A percentile compares a stretch with the other conserved stretches of the same genome.
Conservation (phyloP, 2,329 filamentous ascomycete species). For the Talaromyces sp. region DNA sequence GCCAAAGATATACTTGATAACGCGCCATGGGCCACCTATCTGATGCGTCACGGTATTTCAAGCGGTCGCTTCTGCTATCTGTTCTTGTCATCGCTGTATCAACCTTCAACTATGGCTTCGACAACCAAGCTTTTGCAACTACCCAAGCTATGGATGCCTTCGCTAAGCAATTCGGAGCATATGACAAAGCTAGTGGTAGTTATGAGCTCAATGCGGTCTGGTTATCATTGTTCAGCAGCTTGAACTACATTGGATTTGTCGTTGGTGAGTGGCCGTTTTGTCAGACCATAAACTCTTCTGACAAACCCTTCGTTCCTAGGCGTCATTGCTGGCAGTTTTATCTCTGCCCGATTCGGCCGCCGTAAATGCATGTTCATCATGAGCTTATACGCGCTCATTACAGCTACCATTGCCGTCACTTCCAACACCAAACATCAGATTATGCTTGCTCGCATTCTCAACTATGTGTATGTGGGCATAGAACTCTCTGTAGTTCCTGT, state of each 20-base stretch:
- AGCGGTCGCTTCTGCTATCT: background rate
- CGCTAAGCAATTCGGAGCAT: background rate
- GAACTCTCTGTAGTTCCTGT: constrained; percentile 2
- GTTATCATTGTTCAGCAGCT: background rate
- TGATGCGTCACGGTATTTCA: background rate
- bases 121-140: background rate
- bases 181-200: background rate
- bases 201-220: background rate
- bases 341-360: background rate
- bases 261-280: background rate
- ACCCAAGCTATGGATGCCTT: background rate
- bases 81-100: background rate
- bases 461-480: constrained; percentile 2
- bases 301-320: background rate
- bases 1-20: background rate
- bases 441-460: background rate
- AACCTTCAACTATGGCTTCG: background rate
- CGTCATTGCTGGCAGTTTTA: background rate
- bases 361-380: constrained; percentile 8
- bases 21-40: background rate
- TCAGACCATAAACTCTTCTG: background rate
- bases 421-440: constrained; percentile 4
- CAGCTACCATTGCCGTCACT: background rate
- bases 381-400: constrained; percentile 1
- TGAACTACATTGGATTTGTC: background rate